These are phyloP conservation scores for Gaeumannomyces tritici DNA, from an alignment of 2,329 filamentous ascomycete species.

Conservation along the genomic window DNA sequence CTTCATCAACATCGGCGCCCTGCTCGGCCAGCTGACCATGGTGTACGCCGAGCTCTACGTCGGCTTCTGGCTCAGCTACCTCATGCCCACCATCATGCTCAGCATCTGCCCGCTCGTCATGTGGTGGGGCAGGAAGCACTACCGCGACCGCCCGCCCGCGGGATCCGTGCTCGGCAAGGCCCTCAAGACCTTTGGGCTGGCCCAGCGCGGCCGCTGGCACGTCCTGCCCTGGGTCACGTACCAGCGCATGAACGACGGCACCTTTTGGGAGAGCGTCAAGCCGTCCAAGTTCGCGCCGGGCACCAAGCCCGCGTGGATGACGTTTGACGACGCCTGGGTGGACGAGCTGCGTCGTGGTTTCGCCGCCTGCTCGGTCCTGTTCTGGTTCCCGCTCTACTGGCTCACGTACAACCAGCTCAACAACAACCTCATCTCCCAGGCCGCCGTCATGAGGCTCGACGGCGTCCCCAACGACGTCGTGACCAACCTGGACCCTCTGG, in stretches of 20 bases:
- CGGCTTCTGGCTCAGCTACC: constrained; percentile 52
- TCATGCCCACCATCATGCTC: constrained; percentile 50
- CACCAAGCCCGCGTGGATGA: constrained; percentile 20
- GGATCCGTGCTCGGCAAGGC: constrained; percentile 53
- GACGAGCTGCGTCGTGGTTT: constrained; percentile 66
- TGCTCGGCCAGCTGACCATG: constrained; percentile 45
- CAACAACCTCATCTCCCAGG: constrained; percentile 54
- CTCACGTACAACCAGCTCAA: constrained; percentile 51
- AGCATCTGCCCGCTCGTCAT: constrained; percentile 45
- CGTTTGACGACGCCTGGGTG: constrained; percentile 75
- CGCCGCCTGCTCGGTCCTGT: constrained; percentile 60
- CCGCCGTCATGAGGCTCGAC: constrained; percentile 54
- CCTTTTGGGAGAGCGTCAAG: constrained; percentile 11
- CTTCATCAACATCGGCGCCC: constrained; percentile 50
- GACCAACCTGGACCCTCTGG: constrained; percentile 66
- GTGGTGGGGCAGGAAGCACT: constrained; percentile 37
- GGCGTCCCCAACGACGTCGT: constrained; percentile 72
- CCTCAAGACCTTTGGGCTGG: constrained; percentile 29
- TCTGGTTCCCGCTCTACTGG: constrained; percentile 59
- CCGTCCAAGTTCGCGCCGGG: constrained; percentile 7
- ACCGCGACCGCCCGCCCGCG: constrained; percentile 40
- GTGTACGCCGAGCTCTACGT: constrained; percentile 55
- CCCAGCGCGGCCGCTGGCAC: constrained; percentile 8
- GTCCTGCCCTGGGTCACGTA: constrained; percentile 6
- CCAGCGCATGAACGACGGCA: constrained; percentile 8